These are phyloP conservation scores for Penicillium cinerascens DNA, from an alignment of 495 filamentous ascomycete genomes.

Conservation along the genomic window DNA sequence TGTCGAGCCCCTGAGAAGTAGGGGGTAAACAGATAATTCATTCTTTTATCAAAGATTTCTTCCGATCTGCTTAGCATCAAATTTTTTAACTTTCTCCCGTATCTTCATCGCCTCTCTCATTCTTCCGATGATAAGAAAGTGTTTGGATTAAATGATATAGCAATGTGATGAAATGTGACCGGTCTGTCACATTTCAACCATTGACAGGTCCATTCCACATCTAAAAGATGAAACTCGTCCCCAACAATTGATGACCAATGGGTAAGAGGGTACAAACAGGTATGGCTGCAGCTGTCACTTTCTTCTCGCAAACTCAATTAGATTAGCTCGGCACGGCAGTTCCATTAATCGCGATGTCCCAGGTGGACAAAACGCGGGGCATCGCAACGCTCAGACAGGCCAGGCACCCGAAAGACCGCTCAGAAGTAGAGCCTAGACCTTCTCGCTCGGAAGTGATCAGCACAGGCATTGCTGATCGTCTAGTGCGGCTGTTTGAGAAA, in stretches of 20 bases:
- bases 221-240: not conserved
- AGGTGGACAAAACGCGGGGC: slow-evolving; percentile 8
- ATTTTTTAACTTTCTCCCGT: too few relatives aligned
- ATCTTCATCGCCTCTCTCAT: too few relatives aligned
- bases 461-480: slow-evolving; percentile 17
- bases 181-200: too few relatives aligned
- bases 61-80: not conserved
- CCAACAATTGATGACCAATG: not conserved
- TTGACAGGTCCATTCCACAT: not conserved
- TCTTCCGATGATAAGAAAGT: not conserved
- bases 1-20: not conserved
- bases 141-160: not conserved
- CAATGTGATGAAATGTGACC: not conserved
- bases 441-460: not conserved
- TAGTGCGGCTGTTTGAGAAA: slow-evolving; percentile 19
- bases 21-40: not conserved
- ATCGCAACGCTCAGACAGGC: not conserved
- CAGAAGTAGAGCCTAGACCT: slow-evolving; percentile 10
- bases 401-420: not conserved
- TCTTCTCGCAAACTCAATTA: slow-evolving; percentile 17
- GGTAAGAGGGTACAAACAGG: not conserved
- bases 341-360: slow-evolving; percentile 5
- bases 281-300: slow-evolving; percentile 17
- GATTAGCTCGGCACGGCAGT: slow-evolving; percentile 6
- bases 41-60: not conserved